phyloP scores from a whole-genome alignment of 1,139 yeast species.

The Yamadazyma blattariae region DNA sequence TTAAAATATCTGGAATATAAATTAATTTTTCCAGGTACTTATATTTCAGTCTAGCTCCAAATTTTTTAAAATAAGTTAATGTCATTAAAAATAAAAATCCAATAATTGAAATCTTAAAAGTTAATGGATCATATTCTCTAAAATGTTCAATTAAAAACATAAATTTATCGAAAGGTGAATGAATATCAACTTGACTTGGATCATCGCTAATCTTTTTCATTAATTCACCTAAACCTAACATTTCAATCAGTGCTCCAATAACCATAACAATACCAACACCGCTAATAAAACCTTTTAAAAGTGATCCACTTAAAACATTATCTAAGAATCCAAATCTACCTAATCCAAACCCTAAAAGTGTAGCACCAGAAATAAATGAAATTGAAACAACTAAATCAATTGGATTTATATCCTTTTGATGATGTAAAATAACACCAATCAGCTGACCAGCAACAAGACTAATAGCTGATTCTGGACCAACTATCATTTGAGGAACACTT shows the following conservation, averaged over 20 bases:
- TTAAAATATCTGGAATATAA: slow-evolving; percentile 78
- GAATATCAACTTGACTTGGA: slow-evolving; percentile 52
- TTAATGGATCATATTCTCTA: slow-evolving; percentile 46
- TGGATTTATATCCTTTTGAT: slow-evolving; percentile 47
- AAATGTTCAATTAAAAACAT: slow-evolving; percentile 46
- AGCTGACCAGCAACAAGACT: slow-evolving; percentile 91
- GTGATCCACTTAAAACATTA: slow-evolving; percentile 77
- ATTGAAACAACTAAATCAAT: slow-evolving; percentile 70
- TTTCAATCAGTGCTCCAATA: slow-evolving; percentile 69
- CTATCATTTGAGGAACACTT: slow-evolving; percentile 93
- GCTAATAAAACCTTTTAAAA: slow-evolving; percentile 84
- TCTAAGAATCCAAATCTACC: slow-evolving; percentile 86
- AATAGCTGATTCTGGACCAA: slow-evolving; percentile 95
- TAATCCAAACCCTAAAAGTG: slow-evolving; percentile 73
- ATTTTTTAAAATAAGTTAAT: slow-evolving; percentile 42
- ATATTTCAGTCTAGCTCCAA: slow-evolving; percentile 15
- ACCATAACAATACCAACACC: slow-evolving; percentile 94
- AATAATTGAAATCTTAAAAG: slow-evolving; percentile 49
- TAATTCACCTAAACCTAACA: slow-evolving; percentile 59
- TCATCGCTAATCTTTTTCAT: slow-evolving; percentile 31
- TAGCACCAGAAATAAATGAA: slow-evolving; percentile 74
- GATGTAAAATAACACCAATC: slow-evolving; percentile 64
- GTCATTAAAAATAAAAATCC: slow-evolving; percentile 45
- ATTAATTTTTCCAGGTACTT: slow-evolving; percentile 28
- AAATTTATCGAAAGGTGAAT: slow-evolving; percentile 74